Percentiles rank a stretch among this genome's conserved stretches.
Conservation (phyloP, 2,329 filamentous ascomycete species). For the Capronia epimyces region DNA sequence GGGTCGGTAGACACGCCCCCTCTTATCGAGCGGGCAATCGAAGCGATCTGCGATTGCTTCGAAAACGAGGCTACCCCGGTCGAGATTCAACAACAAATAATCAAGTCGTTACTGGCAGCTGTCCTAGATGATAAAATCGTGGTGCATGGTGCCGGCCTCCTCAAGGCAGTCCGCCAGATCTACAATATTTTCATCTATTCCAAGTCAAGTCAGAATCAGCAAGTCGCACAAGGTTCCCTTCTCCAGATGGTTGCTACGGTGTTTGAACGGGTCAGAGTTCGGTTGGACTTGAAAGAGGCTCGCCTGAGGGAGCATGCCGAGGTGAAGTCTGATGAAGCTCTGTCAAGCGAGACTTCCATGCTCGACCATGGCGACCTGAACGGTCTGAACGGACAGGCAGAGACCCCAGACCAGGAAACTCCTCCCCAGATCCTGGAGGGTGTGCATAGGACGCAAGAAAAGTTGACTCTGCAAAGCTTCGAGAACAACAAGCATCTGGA, state of each 20-base stretch:
- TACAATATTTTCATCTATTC: constrained; percentile 98
- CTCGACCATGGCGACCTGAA: constrained; percentile 34
- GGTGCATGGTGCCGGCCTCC: constrained; percentile 87
- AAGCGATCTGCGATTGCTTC: constrained; percentile 99
- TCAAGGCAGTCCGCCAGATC: constrained; percentile 95
- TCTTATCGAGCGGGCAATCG: constrained; percentile 93
- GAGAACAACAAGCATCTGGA: constrained; percentile 63
- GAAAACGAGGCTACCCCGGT: constrained; percentile 89
- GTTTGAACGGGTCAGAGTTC: constrained; percentile 85
- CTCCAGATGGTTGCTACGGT: constrained; percentile 99
- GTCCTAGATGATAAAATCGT: constrained; percentile 98
- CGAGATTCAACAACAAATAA: constrained; percentile 94
- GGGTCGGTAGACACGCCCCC: constrained; percentile 50
- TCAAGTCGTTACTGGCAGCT: constrained; percentile 91
- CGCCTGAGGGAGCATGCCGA: constrained; percentile 48
- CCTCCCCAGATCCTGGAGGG: constrained; percentile 48
- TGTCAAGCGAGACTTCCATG: constrained; percentile 21
- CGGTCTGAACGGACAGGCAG: constrained; percentile 21
- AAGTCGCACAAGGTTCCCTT: constrained; percentile 91
- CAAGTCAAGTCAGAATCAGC: constrained; percentile 88
- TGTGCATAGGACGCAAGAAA: constrained; percentile 38
- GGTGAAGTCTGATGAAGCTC: constrained; percentile 29
- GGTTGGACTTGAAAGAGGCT: constrained; percentile 81
- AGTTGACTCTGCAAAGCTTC: constrained; percentile 64
- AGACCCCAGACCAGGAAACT: constrained; percentile 34